Evolutionary conservation across 441 rosid species (phyloP).

Genomic region (Euphorbia schlechtendalii): DNA sequence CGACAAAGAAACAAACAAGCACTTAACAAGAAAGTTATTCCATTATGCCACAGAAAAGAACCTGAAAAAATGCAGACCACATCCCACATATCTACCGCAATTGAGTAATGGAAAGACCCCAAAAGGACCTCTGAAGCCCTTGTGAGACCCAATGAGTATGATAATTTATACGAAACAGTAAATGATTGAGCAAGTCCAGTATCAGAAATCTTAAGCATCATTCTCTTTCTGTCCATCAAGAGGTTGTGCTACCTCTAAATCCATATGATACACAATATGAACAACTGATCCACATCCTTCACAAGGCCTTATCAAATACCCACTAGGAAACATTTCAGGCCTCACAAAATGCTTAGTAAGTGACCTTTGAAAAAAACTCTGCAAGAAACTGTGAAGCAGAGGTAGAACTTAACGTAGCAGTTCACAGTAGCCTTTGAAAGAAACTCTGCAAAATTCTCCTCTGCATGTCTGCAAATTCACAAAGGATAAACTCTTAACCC

Average conservation of each 20-base stretch:
- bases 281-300: slow-evolving; percentile 97
- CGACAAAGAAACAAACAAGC: not conserved
- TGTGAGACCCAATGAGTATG: too few species aligned
- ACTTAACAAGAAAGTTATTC: not conserved
- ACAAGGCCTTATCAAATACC: slow-evolving; percentile 86
- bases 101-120: too few species aligned
- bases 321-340: slow-evolving; percentile 93
- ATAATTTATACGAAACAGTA: too few species aligned
- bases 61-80: slow-evolving; percentile 93
- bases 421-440: slow-evolving; percentile 99
- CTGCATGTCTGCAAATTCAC: too few species aligned
- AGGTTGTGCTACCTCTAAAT: slow-evolving; percentile 96
- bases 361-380: too few species aligned
- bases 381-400: too few species aligned
- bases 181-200: too few species aligned
- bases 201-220: too few species aligned
- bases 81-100: too few species aligned
- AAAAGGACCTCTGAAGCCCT: too few species aligned
- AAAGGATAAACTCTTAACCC: slow-evolving; percentile 15
- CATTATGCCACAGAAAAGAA: slow-evolving; percentile 1
- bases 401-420: slow-evolving; percentile 71
- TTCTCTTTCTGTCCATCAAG: too few species aligned
- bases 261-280: slow-evolving; percentile 91
- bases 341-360: slow-evolving; percentile 86
- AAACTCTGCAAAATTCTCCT: too few species aligned